Conservation (phyloP, 148 eudicot genomes). For the Heliosperma pusillum region DNA sequence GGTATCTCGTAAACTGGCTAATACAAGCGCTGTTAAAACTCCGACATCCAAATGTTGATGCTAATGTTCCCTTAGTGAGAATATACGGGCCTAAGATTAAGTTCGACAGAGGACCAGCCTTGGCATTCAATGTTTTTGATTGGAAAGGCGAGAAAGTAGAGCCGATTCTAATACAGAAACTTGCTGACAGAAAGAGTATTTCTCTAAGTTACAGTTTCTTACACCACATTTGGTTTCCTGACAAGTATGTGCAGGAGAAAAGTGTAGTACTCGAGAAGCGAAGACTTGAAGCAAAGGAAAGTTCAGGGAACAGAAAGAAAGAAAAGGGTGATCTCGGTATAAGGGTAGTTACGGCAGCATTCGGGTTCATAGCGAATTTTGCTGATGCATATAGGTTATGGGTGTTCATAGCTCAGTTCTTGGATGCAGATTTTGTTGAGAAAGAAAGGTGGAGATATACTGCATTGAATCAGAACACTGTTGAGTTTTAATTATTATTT, state of each 20-base stretch:
- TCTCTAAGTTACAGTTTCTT: constrained; percentile 63
- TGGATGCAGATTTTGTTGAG: constrained; percentile 99
- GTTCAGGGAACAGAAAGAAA: constrained; percentile 32
- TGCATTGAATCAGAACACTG: constrained; percentile 56
- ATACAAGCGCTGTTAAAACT: constrained; percentile 71
- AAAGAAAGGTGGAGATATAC: constrained; percentile 97
- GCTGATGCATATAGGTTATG: constrained; percentile 87
- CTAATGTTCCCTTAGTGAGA: constrained; percentile 48
- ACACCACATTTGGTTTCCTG: constrained; percentile 64
- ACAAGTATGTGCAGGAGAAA: constrained; percentile 52
- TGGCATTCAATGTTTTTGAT: constrained; percentile 85
- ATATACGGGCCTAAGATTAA: constrained; percentile 87
- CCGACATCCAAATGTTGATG: constrained; percentile 66
- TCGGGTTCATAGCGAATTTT: constrained; percentile 75
- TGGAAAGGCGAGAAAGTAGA: constrained; percentile 92
- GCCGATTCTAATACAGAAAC: constrained; percentile 85
- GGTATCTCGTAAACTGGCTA: constrained; percentile 87
- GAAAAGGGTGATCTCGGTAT: constrained; percentile 34
- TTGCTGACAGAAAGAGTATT: constrained; percentile 81
- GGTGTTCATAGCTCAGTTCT: constrained; percentile 81
- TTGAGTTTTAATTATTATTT: constrained; percentile 17
- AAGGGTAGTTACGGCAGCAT: constrained; percentile 63
- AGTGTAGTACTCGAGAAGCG: constrained; percentile 37
- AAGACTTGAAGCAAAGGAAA: constrained; percentile 38
- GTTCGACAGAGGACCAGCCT: constrained; percentile 78